Evolutionary conservation across 768 basidiomycete species (phyloP), one percentile per base, ranked within the genome.

Genomic region (Naganishia kalamii): DNA sequence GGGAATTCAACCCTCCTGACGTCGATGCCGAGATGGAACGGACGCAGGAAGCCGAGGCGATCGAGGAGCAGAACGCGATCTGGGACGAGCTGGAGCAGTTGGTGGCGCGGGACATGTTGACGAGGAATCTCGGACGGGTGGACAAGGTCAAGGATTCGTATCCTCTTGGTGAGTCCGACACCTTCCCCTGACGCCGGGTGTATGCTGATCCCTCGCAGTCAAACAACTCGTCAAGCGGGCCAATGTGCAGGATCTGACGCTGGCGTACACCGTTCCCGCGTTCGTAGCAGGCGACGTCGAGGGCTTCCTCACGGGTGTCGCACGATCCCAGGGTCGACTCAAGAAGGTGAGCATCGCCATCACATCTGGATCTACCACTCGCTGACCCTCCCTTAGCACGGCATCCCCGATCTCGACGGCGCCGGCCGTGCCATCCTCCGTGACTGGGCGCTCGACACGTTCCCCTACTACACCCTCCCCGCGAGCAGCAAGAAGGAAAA

Each of bases 101-200:
- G 43, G 59, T 76, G 10, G 74, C 85, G 4, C 84, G 83, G 21
- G 92, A 96, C 72, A 84, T 92, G 61, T 77, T 94, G n/a, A 74
- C 88, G 69, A 83, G 91, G 51, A 87, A 84, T 73, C 83, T 86
- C 69, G 92, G 92, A 13, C 83, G 88, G 68, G 85, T 94, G 47
- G 92, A 93, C 75, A 83, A 86, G 61, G 80, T 93, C 64, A 92
- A 92, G 75, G 89, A 92, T 72, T 86, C 89, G 51, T 69, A 84
- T 35, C 84, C 83, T 33, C 83, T 86, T 59, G 83, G 89, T 89
- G 74, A 63, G 88, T 72, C 23, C 15, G 13, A 4, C 17, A 12
- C 0, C 21, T 54, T 41, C 23, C 35, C 35, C 3, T n/a, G 12
- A 60, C 11, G 15, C n/a, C 10, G 47, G 47, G n/a, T 13, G 10